Evolutionary conservation across 1,139 yeast genomes (phyloP).

Genomic region (Chernovozyma sophiae-reginae): DNA sequence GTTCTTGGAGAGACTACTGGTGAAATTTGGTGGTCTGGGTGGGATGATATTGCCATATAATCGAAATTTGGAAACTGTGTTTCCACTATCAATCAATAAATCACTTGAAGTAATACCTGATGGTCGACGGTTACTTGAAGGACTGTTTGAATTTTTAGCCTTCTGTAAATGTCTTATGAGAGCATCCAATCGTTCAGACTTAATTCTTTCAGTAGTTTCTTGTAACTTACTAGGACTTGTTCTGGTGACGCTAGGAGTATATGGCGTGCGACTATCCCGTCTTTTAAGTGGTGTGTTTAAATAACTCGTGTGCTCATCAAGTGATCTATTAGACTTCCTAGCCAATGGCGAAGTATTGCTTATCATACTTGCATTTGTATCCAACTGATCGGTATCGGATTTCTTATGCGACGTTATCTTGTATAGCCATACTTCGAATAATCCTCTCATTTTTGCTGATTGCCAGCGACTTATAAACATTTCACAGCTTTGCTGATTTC

Average conservation of each 20-base stretch:
- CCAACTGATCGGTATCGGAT: slow-evolving; percentile 13
- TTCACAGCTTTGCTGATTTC: slow-evolving; percentile 36
- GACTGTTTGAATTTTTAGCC: slow-evolving; percentile 17
- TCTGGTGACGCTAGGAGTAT: slow-evolving; percentile 11
- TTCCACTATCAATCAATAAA: background rate
- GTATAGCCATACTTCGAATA: slow-evolving; percentile 37
- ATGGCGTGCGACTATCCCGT: slow-evolving; percentile 19
- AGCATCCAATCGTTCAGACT: slow-evolving; percentile 32
- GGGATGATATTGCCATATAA: slow-evolving; percentile 14
- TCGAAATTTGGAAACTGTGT: slow-evolving; percentile 8
- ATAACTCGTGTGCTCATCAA: slow-evolving; percentile 16
- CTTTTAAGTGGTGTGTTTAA: slow-evolving; percentile 34
- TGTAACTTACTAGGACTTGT: slow-evolving; percentile 38
- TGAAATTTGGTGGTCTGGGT: slow-evolving; percentile 25
- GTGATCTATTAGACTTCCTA: slow-evolving; percentile 13
- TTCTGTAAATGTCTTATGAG: slow-evolving; percentile 31
- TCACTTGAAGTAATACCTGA: background rate
- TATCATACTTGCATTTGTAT: slow-evolving; percentile 16
- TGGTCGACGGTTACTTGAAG: background rate
- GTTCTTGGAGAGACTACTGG: background rate
- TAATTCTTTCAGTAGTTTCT: slow-evolving; percentile 36
- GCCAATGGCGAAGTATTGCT: slow-evolving; percentile 38
- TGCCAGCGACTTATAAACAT: slow-evolving; percentile 34
- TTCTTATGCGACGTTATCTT: slow-evolving; percentile 13
- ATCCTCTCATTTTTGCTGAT: slow-evolving; percentile 20